These are phyloP conservation scores for Brettanomyces sp. DNA, from an alignment of 805 yeast species.

Conservation along the genomic window DNA sequence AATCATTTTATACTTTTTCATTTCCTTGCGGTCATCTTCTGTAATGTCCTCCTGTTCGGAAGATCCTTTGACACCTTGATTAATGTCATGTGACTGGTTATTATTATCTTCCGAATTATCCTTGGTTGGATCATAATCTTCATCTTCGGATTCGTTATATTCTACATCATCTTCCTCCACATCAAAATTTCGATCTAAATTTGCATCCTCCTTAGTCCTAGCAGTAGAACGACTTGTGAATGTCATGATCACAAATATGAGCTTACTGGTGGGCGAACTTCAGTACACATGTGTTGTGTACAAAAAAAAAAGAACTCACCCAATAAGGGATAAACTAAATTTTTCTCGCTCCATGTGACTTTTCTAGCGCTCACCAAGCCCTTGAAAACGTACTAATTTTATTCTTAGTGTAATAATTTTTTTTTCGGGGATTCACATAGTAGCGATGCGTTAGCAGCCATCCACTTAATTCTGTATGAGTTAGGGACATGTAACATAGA, in stretches of 20 bases:
- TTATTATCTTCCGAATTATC: not conserved
- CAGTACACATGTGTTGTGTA: not conserved
- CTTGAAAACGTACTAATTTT: too few relatives aligned
- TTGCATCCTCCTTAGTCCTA: too few relatives aligned
- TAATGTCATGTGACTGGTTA: constrained; percentile 6
- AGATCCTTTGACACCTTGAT: too few relatives aligned
- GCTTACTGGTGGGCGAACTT: not conserved
- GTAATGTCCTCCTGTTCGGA: constrained; percentile 6
- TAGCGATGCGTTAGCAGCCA: too few relatives aligned
- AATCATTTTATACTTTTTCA: constrained; percentile 38
- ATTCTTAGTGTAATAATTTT: too few relatives aligned
- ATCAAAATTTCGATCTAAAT: not conserved
- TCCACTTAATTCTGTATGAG: too few relatives aligned
- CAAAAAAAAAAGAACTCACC: not conserved
- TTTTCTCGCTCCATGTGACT: not conserved
- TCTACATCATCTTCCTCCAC: constrained; percentile 23
- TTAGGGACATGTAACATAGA: too few relatives aligned
- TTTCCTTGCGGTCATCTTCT: constrained; percentile 15
- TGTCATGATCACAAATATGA: too few relatives aligned
- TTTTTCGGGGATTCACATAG: too few relatives aligned
- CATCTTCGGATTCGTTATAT: constrained; percentile 49
- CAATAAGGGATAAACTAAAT: not conserved
- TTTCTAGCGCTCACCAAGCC: not conserved
- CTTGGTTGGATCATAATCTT: constrained; percentile 39
- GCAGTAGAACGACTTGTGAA: too few relatives aligned